Base-by-base conservation (phyloP, 2,329 filamentous ascomycete species). In the Zymoseptoria pseudotritici region DNA sequence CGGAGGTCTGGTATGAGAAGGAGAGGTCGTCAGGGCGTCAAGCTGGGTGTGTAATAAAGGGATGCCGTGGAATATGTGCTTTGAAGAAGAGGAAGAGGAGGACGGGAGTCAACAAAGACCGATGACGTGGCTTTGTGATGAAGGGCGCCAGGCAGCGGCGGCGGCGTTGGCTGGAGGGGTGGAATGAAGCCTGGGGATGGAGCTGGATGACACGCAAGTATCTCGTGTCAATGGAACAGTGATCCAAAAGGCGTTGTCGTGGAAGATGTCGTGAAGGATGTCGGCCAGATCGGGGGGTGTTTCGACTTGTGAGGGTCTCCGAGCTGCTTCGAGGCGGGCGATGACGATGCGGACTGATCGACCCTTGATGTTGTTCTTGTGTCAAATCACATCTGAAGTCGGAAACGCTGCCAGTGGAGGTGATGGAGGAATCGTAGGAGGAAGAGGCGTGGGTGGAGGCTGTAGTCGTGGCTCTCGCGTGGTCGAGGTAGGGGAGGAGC, bases 141-240 rank as follows among this genome's bases (percentile, higher is more conserved):
- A 22, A 46, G 54, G 50, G 60, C 57, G 58, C 56, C 56, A 60
- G 58, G 55, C 53, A 17, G 24, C 36, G 56, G 53, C 19, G 50
- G 50, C 55, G 54, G 22, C 49, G 57, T 53, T 63, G 57, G 55
- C 56, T 56, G 50, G 56, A 59, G 57, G 50, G 57, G 36, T 46
- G 36, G 13, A 55, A 57, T 56, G 62, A 42, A 63, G 65, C 65
- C 63, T 63, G 63, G 59, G 60, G 61, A 58, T 57, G 58, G 61
- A 49, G 26, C 50, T 53, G 51, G 50, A 31, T 60, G 61, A 53
- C 61, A 58, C 21, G 57, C 60, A 56, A 29, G 59, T 61, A 53
- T 59, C 46, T 54, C 36, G 59, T 61, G 62, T 65, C 61, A 61
- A 62, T 61, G 60, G 26, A 57, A 58, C 59, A 59, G 53, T 31